These are phyloP conservation scores for Ophiostoma populinum DNA, from an alignment of 2,329 filamentous ascomycete genomes.

Conservation along the genomic window DNA sequence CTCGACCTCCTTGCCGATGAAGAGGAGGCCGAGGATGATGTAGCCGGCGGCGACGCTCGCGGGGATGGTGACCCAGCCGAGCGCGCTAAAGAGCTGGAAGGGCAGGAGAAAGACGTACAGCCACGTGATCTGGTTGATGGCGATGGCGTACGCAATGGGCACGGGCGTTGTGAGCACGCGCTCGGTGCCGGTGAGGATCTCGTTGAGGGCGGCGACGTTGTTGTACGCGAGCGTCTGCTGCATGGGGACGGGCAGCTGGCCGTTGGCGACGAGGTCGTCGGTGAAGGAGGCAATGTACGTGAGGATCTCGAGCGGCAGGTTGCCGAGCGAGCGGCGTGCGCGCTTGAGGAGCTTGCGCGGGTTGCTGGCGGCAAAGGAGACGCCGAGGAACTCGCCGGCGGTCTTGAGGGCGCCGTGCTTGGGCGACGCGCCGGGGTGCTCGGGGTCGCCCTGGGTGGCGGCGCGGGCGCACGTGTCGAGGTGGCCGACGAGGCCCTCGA, in stretches of 20 bases:
- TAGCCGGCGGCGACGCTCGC: slow-evolving; percentile 48
- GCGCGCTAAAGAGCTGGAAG: slow-evolving; percentile 45
- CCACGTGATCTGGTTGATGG: slow-evolving; percentile 61
- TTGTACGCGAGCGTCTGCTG: slow-evolving; percentile 33
- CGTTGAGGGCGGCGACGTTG: slow-evolving; percentile 40
- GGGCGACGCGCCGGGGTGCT: slow-evolving; percentile 51
- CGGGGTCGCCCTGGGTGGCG: slow-evolving; percentile 33
- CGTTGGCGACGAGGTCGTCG: slow-evolving; percentile 34
- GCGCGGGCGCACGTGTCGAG: slow-evolving; percentile 47
- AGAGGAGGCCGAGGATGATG: slow-evolving; percentile 52
- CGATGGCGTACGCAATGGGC: slow-evolving; percentile 56
- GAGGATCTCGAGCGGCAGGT: slow-evolving; percentile 54
- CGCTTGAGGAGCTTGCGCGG: slow-evolving; percentile 52
- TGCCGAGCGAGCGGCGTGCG: slow-evolving; percentile 48
- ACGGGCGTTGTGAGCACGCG: slow-evolving; percentile 56
- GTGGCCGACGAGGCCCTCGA: slow-evolving; percentile 42
- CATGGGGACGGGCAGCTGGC: slow-evolving; percentile 28
- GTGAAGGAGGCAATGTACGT: slow-evolving; percentile 46
- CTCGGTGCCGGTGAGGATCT: slow-evolving; percentile 49
- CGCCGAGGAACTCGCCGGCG: slow-evolving; percentile 45
- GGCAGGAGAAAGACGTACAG: slow-evolving; percentile 55
- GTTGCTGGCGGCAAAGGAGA: slow-evolving; percentile 52
- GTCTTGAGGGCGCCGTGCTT: slow-evolving; percentile 32
- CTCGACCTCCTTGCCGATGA: slow-evolving; percentile 50
- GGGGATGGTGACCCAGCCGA: slow-evolving; percentile 53